Evolutionary conservation across 768 basidiomycete genomes (phyloP), one percentile per base, ranked within the genome.

Genomic region (Rhizopogon roseolus): DNA sequence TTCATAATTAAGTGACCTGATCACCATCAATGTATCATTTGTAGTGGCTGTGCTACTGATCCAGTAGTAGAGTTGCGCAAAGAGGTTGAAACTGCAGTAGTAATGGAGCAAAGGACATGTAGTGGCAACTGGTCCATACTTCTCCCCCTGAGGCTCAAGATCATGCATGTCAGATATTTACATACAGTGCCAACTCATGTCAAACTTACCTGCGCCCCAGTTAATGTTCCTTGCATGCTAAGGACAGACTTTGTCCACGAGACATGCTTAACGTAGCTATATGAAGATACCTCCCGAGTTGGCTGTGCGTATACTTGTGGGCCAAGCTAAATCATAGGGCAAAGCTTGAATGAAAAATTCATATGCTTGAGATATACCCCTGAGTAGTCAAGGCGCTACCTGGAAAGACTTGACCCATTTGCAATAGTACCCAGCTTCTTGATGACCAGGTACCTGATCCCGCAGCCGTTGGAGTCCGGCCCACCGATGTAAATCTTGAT

Each of bases 231-330:
- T n/a, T 39, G 78, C 67, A 57, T 75, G 49, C 62, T 71, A 32
- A 85, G 84, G 28, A 73, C 71, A 16, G 69, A 61, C 5, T 74
- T 70, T 16, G 86, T 73, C 60, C 69, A 86, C 72, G 75, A 86
- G 59, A 85, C 85, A 13, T 84, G 81, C 83, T 86, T 54, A 11
- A 11, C 22, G 83, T 80, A 85, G 72, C 81, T 81, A 87, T 54
- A 86, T 81, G 62, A 86, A 11, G 82, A 76, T 13, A 81, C 85
- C 56, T 73, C 62, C 22, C 72, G 82, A 5, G 73, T 84, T 81
- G 13, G 80, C 78, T 13, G 69, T 66, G 72, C 27, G 80, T 75
- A 54, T 78, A 76, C 69, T 88, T 86, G 54, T 86, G 79, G 6
- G 76, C 80, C 13, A 76, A 5, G 76, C 80, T 14, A 76, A 63